Percentiles rank a stretch among this genome's conserved stretches.
Evolutionary conservation across 768 basidiomycete genomes (phyloP).

Genomic region (Termitomyces sp.): DNA sequence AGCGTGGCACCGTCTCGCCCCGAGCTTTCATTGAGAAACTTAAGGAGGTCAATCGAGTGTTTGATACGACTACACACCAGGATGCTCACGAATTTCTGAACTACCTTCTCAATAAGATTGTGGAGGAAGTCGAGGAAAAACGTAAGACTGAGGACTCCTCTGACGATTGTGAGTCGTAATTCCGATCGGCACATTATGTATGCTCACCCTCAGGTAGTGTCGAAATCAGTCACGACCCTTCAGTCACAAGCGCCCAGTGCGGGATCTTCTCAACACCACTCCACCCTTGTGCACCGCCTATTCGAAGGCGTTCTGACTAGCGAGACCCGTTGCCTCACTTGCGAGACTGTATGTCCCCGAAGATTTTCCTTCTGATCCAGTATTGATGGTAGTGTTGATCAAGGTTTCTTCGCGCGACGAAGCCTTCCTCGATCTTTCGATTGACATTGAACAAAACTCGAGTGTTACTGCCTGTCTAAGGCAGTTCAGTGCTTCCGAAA

Average conservation of each 20-base stretch:
- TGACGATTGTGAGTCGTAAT: constrained; percentile 61
- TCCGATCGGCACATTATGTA: background rate
- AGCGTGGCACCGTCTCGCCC: constrained; percentile 85
- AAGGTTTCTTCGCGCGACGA: constrained; percentile 93
- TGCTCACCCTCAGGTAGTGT: constrained; percentile 37
- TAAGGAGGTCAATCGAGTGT: constrained; percentile 87
- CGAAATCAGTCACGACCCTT: constrained; percentile 53
- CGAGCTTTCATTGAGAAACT: constrained; percentile 91
- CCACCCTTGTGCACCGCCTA: constrained; percentile 84
- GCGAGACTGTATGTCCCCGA: constrained; percentile 75
- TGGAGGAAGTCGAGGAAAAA: constrained; percentile 87
- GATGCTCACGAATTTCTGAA: constrained; percentile 99
- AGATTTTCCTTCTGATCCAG: constrained; percentile 4
- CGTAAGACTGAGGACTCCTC: constrained; percentile 36
- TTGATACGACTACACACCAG: constrained; percentile 90
- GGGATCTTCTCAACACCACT: constrained; percentile 39
- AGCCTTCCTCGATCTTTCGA: constrained; percentile 95
- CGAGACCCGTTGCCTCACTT: constrained; percentile 95
- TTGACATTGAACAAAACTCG: constrained; percentile 98
- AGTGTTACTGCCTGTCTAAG: constrained; percentile 94
- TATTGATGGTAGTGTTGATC: constrained; percentile 5
- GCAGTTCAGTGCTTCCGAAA: constrained; percentile 96
- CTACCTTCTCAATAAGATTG: constrained; percentile 86
- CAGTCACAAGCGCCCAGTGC: constrained; percentile 42
- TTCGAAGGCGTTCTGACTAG: constrained; percentile 95